Conservation (phyloP, 1,284 basidiomycete genomes). For the Microbotryomycetes sp. region DNA sequence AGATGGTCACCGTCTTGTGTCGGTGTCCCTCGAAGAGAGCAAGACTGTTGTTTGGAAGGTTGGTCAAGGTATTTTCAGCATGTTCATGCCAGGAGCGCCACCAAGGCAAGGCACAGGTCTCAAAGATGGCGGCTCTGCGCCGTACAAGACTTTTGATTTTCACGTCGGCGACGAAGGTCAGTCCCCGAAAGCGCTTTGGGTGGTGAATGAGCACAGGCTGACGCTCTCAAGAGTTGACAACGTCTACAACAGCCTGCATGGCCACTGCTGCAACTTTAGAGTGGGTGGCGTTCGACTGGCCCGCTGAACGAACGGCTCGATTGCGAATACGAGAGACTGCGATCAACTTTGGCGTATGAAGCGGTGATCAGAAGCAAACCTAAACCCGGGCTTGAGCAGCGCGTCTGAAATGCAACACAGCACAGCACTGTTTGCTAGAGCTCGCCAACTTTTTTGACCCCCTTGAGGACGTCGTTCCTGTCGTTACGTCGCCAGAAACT, state of each 20-base stretch:
- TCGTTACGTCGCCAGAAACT: slow-evolving; percentile 87
- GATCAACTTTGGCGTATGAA: slow-evolving; percentile 55
- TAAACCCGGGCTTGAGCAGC: too few relatives aligned
- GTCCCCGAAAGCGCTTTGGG: slow-evolving; percentile 13
- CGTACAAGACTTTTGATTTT: slow-evolving; percentile 76
- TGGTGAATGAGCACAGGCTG: not conserved
- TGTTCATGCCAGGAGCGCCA: slow-evolving; percentile 84
- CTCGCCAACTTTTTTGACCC: slow-evolving; percentile 76
- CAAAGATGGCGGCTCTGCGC: slow-evolving; percentile 38
- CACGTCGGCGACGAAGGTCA: slow-evolving; percentile 48
- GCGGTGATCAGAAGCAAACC: not conserved
- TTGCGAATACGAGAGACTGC: slow-evolving; percentile 71
- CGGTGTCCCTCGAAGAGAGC: slow-evolving; percentile 75
- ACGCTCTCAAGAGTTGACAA: not conserved
- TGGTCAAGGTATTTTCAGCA: slow-evolving; percentile 48
- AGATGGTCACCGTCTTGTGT: slow-evolving; percentile 83
- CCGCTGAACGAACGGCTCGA: slow-evolving; percentile 68
- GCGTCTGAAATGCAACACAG: too few relatives aligned
- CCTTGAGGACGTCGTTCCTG: slow-evolving; percentile 47
- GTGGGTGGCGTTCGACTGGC: slow-evolving; percentile 73
- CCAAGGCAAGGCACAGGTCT: slow-evolving; percentile 63
- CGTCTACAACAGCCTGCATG: slow-evolving; percentile 54
- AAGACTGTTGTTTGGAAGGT: slow-evolving; percentile 52
- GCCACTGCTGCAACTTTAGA: slow-evolving; percentile 63
- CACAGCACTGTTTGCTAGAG: slow-evolving; percentile 41